Percentiles rank a stretch among this genome's conserved stretches.
Conservation (phyloP, 768 basidiomycete species). For the Auricularia sp. region DNA sequence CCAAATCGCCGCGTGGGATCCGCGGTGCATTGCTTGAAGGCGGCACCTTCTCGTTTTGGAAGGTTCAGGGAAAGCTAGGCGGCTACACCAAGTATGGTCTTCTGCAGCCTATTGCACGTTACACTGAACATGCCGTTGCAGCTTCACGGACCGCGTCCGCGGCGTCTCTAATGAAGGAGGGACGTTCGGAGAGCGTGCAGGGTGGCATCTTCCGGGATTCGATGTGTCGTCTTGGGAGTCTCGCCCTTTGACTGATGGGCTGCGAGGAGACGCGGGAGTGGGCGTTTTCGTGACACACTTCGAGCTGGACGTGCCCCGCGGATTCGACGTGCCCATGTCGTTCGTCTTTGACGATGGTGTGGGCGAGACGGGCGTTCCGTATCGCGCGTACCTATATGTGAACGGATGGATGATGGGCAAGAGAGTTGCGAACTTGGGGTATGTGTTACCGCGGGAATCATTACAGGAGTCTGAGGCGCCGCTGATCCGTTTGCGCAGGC, state of each 20-base stretch:
- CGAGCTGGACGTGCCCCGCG: constrained; percentile 45
- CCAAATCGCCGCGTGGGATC: constrained; percentile 70
- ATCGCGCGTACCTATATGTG: constrained; percentile 64
- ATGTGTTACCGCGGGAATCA: constrained; percentile 12
- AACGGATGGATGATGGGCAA: constrained; percentile 92
- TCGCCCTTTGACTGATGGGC: constrained; percentile 47
- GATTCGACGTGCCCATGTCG: constrained; percentile 58
- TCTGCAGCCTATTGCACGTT: background rate
- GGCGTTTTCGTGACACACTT: constrained; percentile 79
- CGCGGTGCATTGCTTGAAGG: constrained; percentile 62
- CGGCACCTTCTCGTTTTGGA: constrained; percentile 52
- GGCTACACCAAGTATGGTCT: constrained; percentile 50
- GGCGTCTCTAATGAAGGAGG: constrained; percentile 68
- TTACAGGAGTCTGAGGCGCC: constrained; percentile 14
- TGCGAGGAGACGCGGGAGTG: constrained; percentile 55
- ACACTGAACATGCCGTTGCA: constrained; percentile 19
- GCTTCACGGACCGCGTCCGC: constrained; percentile 64
- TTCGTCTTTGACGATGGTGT: constrained; percentile 52
- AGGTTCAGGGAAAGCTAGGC: constrained; percentile 68
- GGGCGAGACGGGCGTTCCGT: constrained; percentile 42
- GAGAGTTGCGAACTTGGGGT: constrained; percentile 65
- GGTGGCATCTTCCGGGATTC: constrained; percentile 70
- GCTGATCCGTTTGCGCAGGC: constrained; percentile 29
- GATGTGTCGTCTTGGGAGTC: constrained; percentile 38
- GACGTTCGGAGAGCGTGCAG: constrained; percentile 55